Evolutionary conservation across 352 stramenopile genomes (phyloP).

Genomic region (Phytopythium montanum): DNA sequence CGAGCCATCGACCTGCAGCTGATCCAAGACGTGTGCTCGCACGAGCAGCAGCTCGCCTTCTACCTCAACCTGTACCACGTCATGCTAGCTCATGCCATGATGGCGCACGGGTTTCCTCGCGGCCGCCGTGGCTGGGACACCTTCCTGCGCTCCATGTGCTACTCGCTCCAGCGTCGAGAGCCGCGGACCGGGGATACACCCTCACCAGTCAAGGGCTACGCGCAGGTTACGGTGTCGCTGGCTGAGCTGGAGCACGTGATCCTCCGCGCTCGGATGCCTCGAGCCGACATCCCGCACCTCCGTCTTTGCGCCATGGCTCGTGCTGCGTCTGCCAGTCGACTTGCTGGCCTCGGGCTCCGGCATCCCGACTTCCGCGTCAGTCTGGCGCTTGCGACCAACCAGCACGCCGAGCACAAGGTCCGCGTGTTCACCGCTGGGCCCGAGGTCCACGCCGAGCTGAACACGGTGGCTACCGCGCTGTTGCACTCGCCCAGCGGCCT

Average conservation of each 20-base stretch:
- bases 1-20: conserved; percentile 47
- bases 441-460: conserved; percentile 73
- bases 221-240: conserved; percentile 54
- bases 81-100: conserved; percentile 75
- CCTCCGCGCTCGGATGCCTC: conserved; percentile 50
- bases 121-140: conserved; percentile 49
- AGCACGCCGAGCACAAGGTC: conserved; percentile 29
- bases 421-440: conserved; percentile 8
- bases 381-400: conserved; percentile 67
- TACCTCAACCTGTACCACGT: conserved; percentile 82
- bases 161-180: conserved; percentile 36
- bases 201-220: background rate
- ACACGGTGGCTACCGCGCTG: conserved; percentile 35
- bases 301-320: conserved; percentile 15
- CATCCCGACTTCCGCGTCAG: conserved; percentile 80
- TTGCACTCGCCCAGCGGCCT: conserved; percentile 25
- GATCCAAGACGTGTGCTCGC: conserved; percentile 31
- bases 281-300: conserved; percentile 44
- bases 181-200: background rate
- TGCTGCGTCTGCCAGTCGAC: background rate
- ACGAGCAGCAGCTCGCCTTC: conserved; percentile 70
- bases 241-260: conserved; percentile 79
- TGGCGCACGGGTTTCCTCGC: conserved; percentile 56
- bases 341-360: conserved; percentile 30
- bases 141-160: conserved; percentile 63